These are phyloP conservation scores for Tricharina praecox DNA, from an alignment of 495 filamentous ascomycete species.

Conservation along the genomic window DNA sequence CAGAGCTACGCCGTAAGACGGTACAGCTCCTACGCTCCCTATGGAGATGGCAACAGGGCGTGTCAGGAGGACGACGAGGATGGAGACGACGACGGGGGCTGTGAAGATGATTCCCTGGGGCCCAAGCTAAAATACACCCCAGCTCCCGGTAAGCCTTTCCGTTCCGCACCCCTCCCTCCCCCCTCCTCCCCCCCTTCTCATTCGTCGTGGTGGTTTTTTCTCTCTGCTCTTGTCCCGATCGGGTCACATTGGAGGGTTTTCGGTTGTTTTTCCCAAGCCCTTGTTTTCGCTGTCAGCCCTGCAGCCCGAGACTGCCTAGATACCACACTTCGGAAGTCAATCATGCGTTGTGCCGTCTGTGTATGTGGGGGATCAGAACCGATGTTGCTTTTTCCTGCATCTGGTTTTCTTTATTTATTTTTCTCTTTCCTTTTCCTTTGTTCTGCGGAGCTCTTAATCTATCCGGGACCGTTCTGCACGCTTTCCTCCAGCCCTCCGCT, in stretches of 20 bases:
- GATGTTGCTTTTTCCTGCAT: background rate
- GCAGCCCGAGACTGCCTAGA: background rate
- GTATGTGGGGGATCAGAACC: background rate
- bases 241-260: no score
- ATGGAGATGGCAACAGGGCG: constrained; percentile 17
- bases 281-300: constrained; percentile 1
- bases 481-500: no score
- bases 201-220: no score
- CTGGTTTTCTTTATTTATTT: background rate
- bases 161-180: constrained; percentile 8
- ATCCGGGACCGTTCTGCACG: no score
- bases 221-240: no score
- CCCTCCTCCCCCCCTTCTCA: no score
- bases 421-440: background rate
- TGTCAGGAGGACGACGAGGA: constrained; percentile 24
- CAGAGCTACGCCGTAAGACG: constrained; percentile 25
- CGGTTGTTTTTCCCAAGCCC: no score
- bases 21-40: constrained; percentile 24
- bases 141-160: constrained; percentile 19
- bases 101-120: constrained; percentile 24
- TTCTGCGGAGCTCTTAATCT: no score
- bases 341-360: background rate
- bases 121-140: constrained; percentile 27
- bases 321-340: background rate
- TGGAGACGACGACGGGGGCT: constrained; percentile 10